phyloP scores from a whole-genome alignment of 2,329 filamentous ascomycete genomes.

The Fusarium nelsonii region DNA sequence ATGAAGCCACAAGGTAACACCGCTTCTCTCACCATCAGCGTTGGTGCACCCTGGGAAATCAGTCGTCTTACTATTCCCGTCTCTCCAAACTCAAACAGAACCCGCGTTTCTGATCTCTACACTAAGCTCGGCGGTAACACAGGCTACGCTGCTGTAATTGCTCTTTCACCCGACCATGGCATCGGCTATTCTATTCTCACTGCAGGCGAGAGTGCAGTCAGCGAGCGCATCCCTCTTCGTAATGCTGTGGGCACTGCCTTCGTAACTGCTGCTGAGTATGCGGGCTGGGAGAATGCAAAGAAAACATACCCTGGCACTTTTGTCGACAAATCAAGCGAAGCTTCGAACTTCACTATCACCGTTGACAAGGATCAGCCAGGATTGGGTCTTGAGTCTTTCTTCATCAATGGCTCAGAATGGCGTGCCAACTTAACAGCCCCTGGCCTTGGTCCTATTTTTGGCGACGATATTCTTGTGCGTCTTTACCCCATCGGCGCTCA shows the following conservation, averaged over 20 bases:
- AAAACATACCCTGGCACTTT: conserved; percentile 37
- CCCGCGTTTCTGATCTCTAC: conserved; percentile 38
- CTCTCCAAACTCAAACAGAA: conserved; percentile 39
- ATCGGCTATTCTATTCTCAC: conserved; percentile 46
- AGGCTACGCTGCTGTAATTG: conserved; percentile 24
- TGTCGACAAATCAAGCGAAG: background rate
- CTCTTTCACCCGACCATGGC: conserved; percentile 36
- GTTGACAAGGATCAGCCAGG: conserved; percentile 34
- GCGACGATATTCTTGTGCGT: background rate
- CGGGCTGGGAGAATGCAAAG: conserved; percentile 37
- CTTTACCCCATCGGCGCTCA: background rate
- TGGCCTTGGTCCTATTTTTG: background rate
- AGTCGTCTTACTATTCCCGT: conserved; percentile 34
- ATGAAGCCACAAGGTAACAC: conserved; percentile 43
- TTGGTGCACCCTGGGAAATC: conserved; percentile 44
- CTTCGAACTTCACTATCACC: conserved; percentile 37
- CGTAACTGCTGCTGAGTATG: conserved; percentile 38
- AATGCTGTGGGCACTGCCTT: conserved; percentile 34
- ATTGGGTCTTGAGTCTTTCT: conserved; percentile 14
- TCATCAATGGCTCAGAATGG: background rate
- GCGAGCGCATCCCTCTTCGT: conserved; percentile 32
- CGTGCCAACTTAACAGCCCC: background rate
- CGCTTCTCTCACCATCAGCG: conserved; percentile 29
- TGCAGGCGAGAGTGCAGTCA: conserved; percentile 40
- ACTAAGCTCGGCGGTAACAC: conserved; percentile 30